Evolutionary conservation across 306 rosid species (phyloP), one percentile per base, ranked within the genome.

Genomic region (Vigna angularis): DNA sequence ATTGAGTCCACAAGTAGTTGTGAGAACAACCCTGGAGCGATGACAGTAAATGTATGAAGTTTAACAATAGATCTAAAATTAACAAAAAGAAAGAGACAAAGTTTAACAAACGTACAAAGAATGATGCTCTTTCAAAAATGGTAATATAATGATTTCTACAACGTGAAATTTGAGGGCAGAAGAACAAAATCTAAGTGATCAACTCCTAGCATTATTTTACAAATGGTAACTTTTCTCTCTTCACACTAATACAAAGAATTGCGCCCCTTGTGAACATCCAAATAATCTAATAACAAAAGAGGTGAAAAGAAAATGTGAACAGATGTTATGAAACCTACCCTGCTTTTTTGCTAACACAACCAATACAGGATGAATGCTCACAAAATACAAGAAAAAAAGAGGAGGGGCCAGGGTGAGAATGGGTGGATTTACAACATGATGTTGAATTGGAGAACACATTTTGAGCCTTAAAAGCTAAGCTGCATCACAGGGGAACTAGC

Each of bases 361-460:
- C 80, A 74, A 68, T 77, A 65, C 72, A 82, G 47, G 24, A 66
- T 49, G 83, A 78, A 77, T 81, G 86, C 64, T 73, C 81, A 83
- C 72, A 67, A 70, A 73, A 66, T 72, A 40, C 10, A 16, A 64
- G n/a, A 42, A 42, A n/a, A 59, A 44, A 59, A 26, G 16, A 26
- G 44, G 47, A 52, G 64, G 34, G 40, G 58, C 47, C 16, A 8
- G 36, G 48, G 70, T 9, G 18, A 28, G 59, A 42, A 16, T 20
- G 73, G 76, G 74, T 45, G 86, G 84, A 90, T 90, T 83, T 88
- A 88, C 91, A 92, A 28, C 22, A 56, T 71, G 86, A 83, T 68
- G 58, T 74, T 77, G 61, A 73, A 76, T 45, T 42, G 62, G 63
- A 63, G 66, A 64, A 71, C 70, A 79, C 63, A 58, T n/a, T 72